A percentile compares a stretch with the other conserved stretches of the same genome.
These are phyloP conservation scores for Capronia coronata DNA, from an alignment of 2,329 filamentous ascomycete genomes.

Conservation along the genomic window DNA sequence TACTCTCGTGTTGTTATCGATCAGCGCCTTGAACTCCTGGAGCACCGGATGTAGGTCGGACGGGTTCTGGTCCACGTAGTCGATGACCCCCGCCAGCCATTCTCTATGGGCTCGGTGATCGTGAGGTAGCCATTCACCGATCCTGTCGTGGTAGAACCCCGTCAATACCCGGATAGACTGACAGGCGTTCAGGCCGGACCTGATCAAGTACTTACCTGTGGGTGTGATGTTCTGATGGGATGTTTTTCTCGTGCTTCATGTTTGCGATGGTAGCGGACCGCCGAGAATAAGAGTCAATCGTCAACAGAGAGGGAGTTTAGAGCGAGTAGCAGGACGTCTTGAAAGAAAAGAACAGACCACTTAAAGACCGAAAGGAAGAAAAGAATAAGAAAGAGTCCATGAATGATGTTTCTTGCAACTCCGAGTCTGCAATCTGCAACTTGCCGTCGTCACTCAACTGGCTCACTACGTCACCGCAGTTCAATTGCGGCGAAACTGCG, in stretches of 20 bases:
- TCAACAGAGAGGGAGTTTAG: too few relatives aligned
- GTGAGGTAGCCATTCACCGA: conserved; percentile 57
- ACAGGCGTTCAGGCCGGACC: neutral
- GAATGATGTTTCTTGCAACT: too few relatives aligned
- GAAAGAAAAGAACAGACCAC: too few relatives aligned
- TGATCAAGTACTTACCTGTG: conserved; percentile 1
- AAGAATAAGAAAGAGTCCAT: too few relatives aligned
- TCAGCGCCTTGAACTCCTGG: conserved; percentile 58
- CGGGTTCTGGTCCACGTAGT: conserved; percentile 48
- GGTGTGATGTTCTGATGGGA: conserved; percentile 5
- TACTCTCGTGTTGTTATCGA: conserved; percentile 57
- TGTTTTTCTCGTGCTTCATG: conserved; percentile 16
- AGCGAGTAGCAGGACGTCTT: too few relatives aligned
- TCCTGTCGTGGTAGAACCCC: conserved; percentile 32
- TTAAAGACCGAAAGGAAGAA: neutral
- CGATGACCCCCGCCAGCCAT: conserved; percentile 55
- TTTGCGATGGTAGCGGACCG: neutral
- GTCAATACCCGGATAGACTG: neutral
- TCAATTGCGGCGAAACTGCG: neutral
- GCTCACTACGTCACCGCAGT: neutral
- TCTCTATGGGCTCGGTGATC: conserved; percentile 57
- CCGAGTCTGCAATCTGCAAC: too few relatives aligned
- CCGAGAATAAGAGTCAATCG: neutral
- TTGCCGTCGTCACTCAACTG: too few relatives aligned
- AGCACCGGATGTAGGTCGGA: conserved; percentile 54